A percentile compares a stretch with the other conserved stretches of the same genome.
phyloP scores from a whole-genome alignment of 1,284 basidiomycete species.

The Ustilago crameri region DNA sequence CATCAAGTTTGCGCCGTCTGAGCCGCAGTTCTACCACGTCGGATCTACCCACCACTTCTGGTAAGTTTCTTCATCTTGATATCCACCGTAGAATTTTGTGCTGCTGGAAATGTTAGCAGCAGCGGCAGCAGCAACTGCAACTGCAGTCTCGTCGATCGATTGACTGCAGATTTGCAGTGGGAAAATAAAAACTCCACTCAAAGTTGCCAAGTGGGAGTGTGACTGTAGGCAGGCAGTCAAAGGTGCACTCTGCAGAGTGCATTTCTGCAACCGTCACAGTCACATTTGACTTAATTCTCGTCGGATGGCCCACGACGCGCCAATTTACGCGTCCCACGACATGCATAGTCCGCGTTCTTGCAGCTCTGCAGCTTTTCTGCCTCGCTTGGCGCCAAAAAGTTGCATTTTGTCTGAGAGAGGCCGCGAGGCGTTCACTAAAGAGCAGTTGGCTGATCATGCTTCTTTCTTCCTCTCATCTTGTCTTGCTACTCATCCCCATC shows the following conservation, averaged over 20 bases:
- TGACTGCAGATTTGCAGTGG: background rate
- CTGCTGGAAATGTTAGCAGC: too few species aligned
- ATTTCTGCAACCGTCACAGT: constrained; percentile 6
- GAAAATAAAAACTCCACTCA: constrained; percentile 4
- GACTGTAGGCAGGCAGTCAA: background rate
- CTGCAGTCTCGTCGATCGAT: constrained; percentile 1
- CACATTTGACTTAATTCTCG: too few species aligned
- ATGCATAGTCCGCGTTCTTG: constrained; percentile 9
- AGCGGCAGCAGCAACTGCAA: background rate
- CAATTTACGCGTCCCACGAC: constrained; percentile 42
- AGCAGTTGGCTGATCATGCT: constrained; percentile 23
- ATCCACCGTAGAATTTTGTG: too few species aligned
- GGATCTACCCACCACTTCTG: constrained; percentile 24
- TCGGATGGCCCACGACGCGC: constrained; percentile 35
- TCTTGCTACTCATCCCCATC: background rate
- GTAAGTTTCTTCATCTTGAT: constrained; percentile 17
- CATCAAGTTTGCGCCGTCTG: constrained; percentile 19
- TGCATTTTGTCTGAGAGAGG: background rate
- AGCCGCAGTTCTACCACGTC: constrained; percentile 41
- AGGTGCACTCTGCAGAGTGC: background rate
- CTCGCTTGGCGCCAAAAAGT: background rate
- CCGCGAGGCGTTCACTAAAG: background rate
- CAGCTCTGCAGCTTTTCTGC: constrained; percentile 1
- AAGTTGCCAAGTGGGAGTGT: too few species aligned
- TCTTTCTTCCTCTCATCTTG: constrained; percentile 1